phyloP scores from a whole-genome alignment of 306 rosid genomes.

The Benincasa hispida region DNA sequence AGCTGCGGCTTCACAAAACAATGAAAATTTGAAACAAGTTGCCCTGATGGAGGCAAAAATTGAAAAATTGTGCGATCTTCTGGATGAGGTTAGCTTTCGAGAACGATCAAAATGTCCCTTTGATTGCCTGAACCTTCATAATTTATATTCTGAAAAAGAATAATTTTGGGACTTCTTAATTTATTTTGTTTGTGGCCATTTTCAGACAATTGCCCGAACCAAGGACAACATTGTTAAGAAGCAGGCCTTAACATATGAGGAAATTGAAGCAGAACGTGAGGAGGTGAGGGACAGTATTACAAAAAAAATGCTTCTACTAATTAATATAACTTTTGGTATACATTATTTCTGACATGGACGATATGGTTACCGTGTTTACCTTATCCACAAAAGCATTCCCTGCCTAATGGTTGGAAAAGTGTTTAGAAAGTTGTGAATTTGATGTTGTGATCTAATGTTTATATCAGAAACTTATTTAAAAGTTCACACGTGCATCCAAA shows the following conservation, averaged over 20 bases:
- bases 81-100: constrained; percentile 51
- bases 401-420: not conserved
- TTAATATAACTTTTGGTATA: not conserved
- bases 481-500: not conserved
- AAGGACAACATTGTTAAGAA: constrained; percentile 89
- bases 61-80: constrained; percentile 50
- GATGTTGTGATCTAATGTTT: not conserved
- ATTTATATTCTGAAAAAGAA: not conserved
- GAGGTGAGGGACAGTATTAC: constrained; percentile 43
- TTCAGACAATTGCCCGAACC: constrained; percentile 68
- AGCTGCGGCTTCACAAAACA: constrained; percentile 32
- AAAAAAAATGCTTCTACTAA: not conserved
- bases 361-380: not conserved
- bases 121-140: not conserved
- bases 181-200: constrained; percentile 8
- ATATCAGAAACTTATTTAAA: not conserved
- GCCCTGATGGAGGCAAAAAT: constrained; percentile 68
- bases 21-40: constrained; percentile 55
- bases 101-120: not conserved
- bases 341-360: not conserved
- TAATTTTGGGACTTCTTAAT: not conserved
- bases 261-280: constrained; percentile 92
- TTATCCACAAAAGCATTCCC: not conserved
- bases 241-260: constrained; percentile 91
- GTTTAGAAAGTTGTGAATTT: not conserved